Conservation (phyloP, 2,329 filamentous ascomycete genomes). For the Ceratocystis diversiconidia region DNA sequence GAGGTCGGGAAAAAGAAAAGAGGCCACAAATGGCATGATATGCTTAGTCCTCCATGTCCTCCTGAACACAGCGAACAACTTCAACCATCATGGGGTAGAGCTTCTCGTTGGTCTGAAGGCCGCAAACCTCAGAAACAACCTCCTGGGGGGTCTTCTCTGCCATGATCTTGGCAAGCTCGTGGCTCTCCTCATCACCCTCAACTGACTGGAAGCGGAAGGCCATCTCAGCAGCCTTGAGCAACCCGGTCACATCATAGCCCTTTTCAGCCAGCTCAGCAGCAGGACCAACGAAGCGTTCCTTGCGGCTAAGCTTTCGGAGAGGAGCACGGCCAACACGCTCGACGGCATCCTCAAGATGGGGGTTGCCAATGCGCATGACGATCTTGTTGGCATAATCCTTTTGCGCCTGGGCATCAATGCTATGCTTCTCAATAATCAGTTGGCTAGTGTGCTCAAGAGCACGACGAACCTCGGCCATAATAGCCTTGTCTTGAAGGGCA, state of each 20-base stretch:
- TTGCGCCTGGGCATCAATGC: constrained; percentile 61
- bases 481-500: constrained; percentile 46
- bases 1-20: background rate
- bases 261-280: constrained; percentile 77
- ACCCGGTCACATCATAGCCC: constrained; percentile 54
- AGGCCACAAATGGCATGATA: background rate
- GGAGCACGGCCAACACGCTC: constrained; percentile 92
- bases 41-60: constrained; percentile 28
- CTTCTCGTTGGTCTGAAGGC: constrained; percentile 61
- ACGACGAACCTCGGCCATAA: constrained; percentile 64
- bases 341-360: constrained; percentile 78
- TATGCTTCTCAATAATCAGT: constrained; percentile 78
- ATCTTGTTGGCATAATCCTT: constrained; percentile 82
- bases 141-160: constrained; percentile 56
- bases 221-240: constrained; percentile 79
- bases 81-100: constrained; percentile 62
- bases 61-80: constrained; percentile 73
- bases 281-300: constrained; percentile 91
- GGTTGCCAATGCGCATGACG: constrained; percentile 84
- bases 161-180: constrained; percentile 74
- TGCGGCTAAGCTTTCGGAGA: constrained; percentile 81
- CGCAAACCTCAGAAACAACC: constrained; percentile 68
- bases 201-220: constrained; percentile 92
- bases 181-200: constrained; percentile 78
- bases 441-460: constrained; percentile 74